These are phyloP conservation scores for Knufia petricola DNA, from an alignment of 2,329 filamentous ascomycete species.

Conservation along the genomic window DNA sequence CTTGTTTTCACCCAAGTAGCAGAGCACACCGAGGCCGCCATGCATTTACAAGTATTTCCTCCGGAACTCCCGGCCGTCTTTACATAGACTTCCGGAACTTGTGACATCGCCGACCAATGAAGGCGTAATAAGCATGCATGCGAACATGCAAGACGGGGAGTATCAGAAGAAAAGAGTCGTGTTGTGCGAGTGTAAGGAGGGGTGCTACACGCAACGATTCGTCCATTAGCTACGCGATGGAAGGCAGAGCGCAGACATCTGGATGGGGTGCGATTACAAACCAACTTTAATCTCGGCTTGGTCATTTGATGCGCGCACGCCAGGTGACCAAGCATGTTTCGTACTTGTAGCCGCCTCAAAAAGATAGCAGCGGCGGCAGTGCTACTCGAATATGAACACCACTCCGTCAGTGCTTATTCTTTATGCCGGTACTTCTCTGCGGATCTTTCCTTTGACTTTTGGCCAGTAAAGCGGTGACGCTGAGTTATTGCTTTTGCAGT, in stretches of 20 bases:
- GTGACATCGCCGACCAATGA: background rate
- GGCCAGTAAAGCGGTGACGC: background rate
- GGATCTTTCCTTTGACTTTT: background rate
- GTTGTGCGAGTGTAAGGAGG: background rate
- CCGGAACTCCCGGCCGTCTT: background rate
- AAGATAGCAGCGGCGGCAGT: too few species aligned
- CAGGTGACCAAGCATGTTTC: background rate
- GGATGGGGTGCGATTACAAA: background rate
- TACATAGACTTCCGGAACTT: background rate
- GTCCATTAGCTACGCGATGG: background rate
- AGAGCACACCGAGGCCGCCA: background rate
- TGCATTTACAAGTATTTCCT: background rate
- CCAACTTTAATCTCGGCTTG: background rate
- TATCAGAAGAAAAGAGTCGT: background rate
- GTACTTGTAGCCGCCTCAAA: too few species aligned
- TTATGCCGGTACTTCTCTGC: background rate
- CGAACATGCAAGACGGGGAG: background rate
- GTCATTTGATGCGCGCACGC: background rate
- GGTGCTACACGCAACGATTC: background rate
- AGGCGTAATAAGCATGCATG: background rate
- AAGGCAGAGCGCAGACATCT: background rate
- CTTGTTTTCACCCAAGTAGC: background rate
- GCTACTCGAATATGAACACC: background rate
- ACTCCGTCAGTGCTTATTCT: background rate
- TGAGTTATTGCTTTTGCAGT: background rate